Evolutionary conservation across 2,329 filamentous ascomycete species (phyloP).

Genomic region (Pezicula rhizophila): DNA sequence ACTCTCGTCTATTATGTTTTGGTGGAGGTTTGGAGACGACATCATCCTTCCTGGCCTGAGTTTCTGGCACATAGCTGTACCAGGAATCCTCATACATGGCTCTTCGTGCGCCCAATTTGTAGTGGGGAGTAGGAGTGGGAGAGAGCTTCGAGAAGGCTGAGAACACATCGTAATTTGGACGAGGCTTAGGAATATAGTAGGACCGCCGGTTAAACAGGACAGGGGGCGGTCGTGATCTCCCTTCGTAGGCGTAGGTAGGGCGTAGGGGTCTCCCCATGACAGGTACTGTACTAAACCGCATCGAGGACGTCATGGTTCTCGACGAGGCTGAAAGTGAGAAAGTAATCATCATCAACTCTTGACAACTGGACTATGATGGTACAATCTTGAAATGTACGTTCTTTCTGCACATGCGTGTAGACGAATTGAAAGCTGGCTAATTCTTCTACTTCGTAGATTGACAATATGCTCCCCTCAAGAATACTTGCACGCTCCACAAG

Average conservation of each 20-base stretch:
- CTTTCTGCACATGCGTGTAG: background rate
- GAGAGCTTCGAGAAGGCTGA: slow-evolving; percentile 6
- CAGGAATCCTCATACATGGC: slow-evolving; percentile 79
- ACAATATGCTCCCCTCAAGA: slow-evolving; percentile 19
- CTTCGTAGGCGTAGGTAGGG: too few relatives aligned
- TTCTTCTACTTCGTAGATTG: background rate
- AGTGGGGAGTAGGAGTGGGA: too few relatives aligned
- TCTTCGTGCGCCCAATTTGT: background rate
- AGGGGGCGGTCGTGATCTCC: too few relatives aligned
- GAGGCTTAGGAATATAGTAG: slow-evolving; percentile 11
- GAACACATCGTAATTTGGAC: slow-evolving; percentile 2
- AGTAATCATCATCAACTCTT: background rate
- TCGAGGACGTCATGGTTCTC: slow-evolving; percentile 10
- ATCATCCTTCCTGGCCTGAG: slow-evolving; percentile 44
- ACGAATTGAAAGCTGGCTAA: background rate
- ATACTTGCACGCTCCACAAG: background rate
- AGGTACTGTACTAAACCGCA: too few relatives aligned
- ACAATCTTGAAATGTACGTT: background rate
- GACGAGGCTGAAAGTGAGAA: slow-evolving; percentile 12
- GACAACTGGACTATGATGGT: background rate
- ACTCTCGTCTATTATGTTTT: slow-evolving; percentile 61
- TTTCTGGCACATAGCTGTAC: slow-evolving; percentile 70
- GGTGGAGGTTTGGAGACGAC: slow-evolving; percentile 36
- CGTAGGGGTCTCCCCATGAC: too few relatives aligned
- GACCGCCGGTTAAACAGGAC: background rate